Conservation (phyloP, 1,284 basidiomycete genomes). For the Leccinum angustisporum region DNA sequence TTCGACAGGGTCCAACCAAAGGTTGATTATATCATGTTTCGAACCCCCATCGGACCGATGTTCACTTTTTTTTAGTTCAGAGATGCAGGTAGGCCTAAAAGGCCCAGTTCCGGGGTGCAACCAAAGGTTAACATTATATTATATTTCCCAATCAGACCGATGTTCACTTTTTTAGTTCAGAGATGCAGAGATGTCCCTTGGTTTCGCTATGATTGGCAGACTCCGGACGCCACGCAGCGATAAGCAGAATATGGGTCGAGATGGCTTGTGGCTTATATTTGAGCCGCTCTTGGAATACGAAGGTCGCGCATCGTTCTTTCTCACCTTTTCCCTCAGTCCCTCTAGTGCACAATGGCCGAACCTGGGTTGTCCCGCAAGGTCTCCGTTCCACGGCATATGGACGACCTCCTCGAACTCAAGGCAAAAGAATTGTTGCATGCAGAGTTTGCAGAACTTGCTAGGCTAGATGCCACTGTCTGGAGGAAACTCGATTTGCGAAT, state of each 20-base stretch:
- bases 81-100: too few relatives aligned
- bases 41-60: too few relatives aligned
- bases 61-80: too few relatives aligned
- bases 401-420: background rate
- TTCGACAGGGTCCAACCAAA: too few relatives aligned
- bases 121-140: too few relatives aligned
- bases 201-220: too few relatives aligned
- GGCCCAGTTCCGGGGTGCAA: too few relatives aligned
- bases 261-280: background rate
- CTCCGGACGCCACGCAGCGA: background rate
- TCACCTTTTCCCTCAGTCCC: background rate
- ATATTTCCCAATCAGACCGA: too few relatives aligned
- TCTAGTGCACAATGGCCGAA: background rate
- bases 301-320: background rate
- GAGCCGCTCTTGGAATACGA: background rate
- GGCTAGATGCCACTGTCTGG: constrained; percentile 41
- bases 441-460: background rate
- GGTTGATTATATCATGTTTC: too few relatives aligned
- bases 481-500: constrained; percentile 49
- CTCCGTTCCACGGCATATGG: background rate
- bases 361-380: background rate
- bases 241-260: background rate
- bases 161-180: too few relatives aligned
- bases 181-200: too few relatives aligned
- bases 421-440: background rate